Evolutionary conservation across 768 basidiomycete genomes (phyloP).

Genomic region (Sporobolomyces roseus): DNA sequence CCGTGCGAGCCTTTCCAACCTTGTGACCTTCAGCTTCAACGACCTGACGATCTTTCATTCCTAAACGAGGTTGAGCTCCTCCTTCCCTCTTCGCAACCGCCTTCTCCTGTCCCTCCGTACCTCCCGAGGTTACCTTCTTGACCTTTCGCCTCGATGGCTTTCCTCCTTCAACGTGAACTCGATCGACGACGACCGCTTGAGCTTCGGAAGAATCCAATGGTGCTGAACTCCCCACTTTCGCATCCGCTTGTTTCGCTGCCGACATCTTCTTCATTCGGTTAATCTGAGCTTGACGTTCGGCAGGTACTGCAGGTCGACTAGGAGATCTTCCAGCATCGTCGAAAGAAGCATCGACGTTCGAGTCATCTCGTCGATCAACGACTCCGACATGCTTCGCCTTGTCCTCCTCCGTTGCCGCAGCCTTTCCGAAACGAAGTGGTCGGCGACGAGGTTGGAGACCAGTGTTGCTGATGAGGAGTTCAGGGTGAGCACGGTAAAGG

Average conservation of each 20-base stretch:
- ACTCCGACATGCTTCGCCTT: not conserved
- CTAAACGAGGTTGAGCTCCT: not conserved
- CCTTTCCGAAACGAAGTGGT: constrained; percentile 2
- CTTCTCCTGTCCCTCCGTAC: not conserved
- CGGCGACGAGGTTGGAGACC: constrained; percentile 11
- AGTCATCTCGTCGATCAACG: not conserved
- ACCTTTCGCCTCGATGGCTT: not conserved
- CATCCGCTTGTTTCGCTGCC: not conserved
- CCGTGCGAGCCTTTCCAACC: not conserved
- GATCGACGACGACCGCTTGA: not conserved
- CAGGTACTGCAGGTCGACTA: not conserved
- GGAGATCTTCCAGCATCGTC: constrained; percentile 15
- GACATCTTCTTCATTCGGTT: constrained; percentile 28
- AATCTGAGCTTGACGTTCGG: constrained; percentile 15
- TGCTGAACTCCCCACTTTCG: constrained; percentile 4
- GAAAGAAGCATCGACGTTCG: not conserved
- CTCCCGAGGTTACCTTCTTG: constrained; percentile 1
- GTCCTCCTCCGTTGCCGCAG: not conserved
- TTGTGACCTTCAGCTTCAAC: not conserved
- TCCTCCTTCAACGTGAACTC: not conserved
- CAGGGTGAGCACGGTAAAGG: constrained; percentile 8
- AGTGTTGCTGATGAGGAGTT: constrained; percentile 3
- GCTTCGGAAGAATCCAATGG: constrained; percentile 2
- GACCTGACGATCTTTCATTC: constrained; percentile 2
- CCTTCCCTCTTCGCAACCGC: not conserved